A percentile compares a stretch with the other conserved stretches of the same genome.
Evolutionary conservation across 2,329 filamentous ascomycete genomes (phyloP).

Genomic region (Aspergillus persii): DNA sequence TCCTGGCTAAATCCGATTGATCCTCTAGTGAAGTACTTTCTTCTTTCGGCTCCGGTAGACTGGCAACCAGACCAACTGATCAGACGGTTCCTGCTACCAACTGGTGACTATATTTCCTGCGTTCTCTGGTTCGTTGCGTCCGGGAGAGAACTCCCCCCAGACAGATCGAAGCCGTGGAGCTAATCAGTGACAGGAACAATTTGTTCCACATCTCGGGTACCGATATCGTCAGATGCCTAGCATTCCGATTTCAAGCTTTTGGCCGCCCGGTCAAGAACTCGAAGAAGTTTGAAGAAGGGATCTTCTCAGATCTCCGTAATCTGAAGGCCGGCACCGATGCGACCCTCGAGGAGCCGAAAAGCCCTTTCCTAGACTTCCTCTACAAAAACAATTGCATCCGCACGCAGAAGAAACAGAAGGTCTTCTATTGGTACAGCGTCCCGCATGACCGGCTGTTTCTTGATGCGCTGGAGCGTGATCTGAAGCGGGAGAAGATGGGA

Average conservation of each 20-base stretch:
- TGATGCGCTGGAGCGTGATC: conserved; percentile 91
- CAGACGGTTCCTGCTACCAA: conserved; percentile 88
- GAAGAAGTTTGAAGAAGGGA: conserved; percentile 99
- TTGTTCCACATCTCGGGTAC: conserved; percentile 99
- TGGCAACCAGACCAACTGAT: conserved; percentile 98
- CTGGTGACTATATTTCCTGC: conserved; percentile 97
- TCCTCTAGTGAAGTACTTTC: conserved; percentile 92
- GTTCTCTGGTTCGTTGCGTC: conserved; percentile 72
- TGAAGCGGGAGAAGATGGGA: conserved; percentile 99
- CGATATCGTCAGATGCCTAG: conserved; percentile 96
- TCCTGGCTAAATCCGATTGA: conserved; percentile 6
- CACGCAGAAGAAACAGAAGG: conserved; percentile 99
- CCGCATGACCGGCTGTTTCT: conserved; percentile 96
- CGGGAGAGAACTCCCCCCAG: conserved; percentile 3
- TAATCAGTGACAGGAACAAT: conserved; percentile 68
- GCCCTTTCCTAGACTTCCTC: conserved; percentile 93
- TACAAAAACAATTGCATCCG: conserved; percentile 99
- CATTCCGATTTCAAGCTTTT: conserved; percentile 97
- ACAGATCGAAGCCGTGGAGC: conserved; percentile 9
- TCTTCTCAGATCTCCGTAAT: conserved; percentile 97
- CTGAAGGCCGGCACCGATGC: conserved; percentile 98
- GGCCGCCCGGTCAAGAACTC: conserved; percentile 98
- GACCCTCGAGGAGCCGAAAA: conserved; percentile 97
- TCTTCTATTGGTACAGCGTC: conserved; percentile 99
- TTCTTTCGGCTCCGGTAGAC: conserved; percentile 97